Base-by-base conservation (phyloP, 228 moss, liverwort and hornwort genomes). In the Sphagnum magellanicum region DNA sequence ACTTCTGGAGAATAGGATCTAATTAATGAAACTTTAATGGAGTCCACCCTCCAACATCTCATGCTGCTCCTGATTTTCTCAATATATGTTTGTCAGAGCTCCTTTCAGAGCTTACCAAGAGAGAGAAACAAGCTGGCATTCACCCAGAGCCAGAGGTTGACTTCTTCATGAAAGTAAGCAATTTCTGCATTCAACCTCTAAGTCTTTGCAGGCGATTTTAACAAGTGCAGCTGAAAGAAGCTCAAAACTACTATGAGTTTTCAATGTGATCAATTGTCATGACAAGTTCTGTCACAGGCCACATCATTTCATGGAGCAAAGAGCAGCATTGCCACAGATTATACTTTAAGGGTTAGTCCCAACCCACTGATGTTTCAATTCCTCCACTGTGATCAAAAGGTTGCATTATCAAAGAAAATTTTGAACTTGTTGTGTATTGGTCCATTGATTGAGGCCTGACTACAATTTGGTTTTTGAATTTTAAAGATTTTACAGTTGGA, bases 111-210 rank as follows among this genome's bases (percentile, higher is more conserved):
- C 92, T 95, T 5, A 73, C 83, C 52, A 79, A 76, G 72, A 78
- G 95, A 74, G 95, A 95, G 69, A 89, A 77, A 76, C 81, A 89
- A 68, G 85, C 89, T 6, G 95, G 95, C 60, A 91, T 95, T 49
- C 85, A 76, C 60, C 95, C 95, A 0, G 95, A 95, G 58, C 83
- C 90, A 67, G 95, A 90, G 59, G 85, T 92, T 49, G 95, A 95
- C 73, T 89, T 87, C 71, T 95, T 79, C 69, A 87, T 92, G 95
- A 95, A 92, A 76, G 95, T 91, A 48, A 70, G 71, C 52, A 57
- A 57, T 8, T 57, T 8, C 8, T 8, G 55, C 55, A 8, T 57
- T 8, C 55, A 3, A 13, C 13, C 13, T 57, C 55, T 13, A 13
- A 57, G 55, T 57, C 8, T 57, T 57, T 57, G 55, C 2, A 1